Evolutionary conservation across 1,284 basidiomycete species (phyloP).

Genomic region (Heterobasidion irregulare): DNA sequence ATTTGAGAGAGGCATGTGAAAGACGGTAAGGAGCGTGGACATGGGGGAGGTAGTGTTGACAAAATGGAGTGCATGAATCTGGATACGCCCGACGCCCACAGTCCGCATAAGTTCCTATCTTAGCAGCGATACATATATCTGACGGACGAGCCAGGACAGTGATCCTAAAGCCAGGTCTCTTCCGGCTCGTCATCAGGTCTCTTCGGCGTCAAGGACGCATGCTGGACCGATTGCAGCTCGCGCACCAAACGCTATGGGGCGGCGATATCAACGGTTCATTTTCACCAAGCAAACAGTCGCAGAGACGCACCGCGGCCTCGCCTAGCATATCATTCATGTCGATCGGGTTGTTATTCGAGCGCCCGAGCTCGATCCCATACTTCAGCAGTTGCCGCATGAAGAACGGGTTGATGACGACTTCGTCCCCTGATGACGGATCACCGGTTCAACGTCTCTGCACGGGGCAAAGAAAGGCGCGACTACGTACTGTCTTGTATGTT

Average conservation of each 20-base stretch:
- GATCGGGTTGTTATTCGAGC: conserved; percentile 22
- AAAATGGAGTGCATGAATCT: background rate
- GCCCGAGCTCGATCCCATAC: conserved; percentile 56
- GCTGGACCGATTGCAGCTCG: conserved; percentile 9
- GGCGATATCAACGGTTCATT: background rate
- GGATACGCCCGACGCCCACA: background rate
- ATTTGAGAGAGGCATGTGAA: background rate
- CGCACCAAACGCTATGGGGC: conserved; percentile 10
- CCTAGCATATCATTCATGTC: conserved; percentile 7
- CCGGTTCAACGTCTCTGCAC: conserved; percentile 22
- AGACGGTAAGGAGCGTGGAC: background rate
- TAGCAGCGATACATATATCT: background rate
- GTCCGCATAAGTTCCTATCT: background rate
- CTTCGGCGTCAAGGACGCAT: background rate
- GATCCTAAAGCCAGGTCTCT: background rate
- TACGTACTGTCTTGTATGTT: conserved; percentile 43
- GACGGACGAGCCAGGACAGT: conserved; percentile 1
- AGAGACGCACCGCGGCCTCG: conserved; percentile 10
- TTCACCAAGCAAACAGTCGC: background rate
- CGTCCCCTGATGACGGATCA: conserved; percentile 31
- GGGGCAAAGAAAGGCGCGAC: background rate
- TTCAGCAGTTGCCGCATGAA: conserved; percentile 65
- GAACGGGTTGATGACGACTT: conserved; percentile 65
- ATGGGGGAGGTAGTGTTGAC: background rate
- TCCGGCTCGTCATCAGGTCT: background rate